Conservation (phyloP, 495 filamentous ascomycete species). For the Margaritispora aquatica region DNA sequence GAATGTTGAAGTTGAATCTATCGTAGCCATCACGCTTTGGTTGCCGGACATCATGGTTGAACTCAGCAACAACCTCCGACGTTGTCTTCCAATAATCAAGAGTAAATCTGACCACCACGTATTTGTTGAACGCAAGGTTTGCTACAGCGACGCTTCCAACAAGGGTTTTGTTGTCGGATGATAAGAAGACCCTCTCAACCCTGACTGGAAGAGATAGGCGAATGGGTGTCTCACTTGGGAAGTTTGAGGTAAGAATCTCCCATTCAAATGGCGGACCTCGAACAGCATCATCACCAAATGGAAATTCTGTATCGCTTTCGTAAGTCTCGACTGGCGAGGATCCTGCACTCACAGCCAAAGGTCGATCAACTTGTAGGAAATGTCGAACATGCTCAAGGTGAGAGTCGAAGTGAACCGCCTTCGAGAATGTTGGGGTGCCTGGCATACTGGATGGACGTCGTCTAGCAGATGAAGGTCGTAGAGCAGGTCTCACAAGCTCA, state of each 20-base stretch:
- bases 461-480: slow-evolving; percentile 62
- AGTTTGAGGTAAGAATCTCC: slow-evolving; percentile 80
- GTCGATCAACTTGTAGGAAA: slow-evolving; percentile 87
- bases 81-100: slow-evolving; percentile 98
- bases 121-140: slow-evolving; percentile 87
- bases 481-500: slow-evolving; percentile 87
- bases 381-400: slow-evolving; percentile 92
- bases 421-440: slow-evolving; percentile 90
- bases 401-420: slow-evolving; percentile 93
- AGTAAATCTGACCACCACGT: slow-evolving; percentile 84
- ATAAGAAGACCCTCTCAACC: slow-evolving; percentile 80
- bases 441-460: slow-evolving; percentile 93
- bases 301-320: slow-evolving; percentile 79
- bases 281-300: slow-evolving; percentile 60
- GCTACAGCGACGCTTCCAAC: slow-evolving; percentile 77
- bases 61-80: slow-evolving; percentile 88
- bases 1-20: slow-evolving; percentile 89
- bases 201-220: slow-evolving; percentile 60
- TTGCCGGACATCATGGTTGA: slow-evolving; percentile 67
- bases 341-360: slow-evolving; percentile 88
- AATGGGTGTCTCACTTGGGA: slow-evolving; percentile 62
- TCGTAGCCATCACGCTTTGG: slow-evolving; percentile 67
- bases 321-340: slow-evolving; percentile 90
- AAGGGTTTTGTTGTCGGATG: slow-evolving; percentile 75
- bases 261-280: slow-evolving; percentile 62